Evolutionary conservation across 23 red algal genomes (phyloP), one percentile per base, ranked within the genome.

Genomic region (Gracilariopsis chorda): DNA sequence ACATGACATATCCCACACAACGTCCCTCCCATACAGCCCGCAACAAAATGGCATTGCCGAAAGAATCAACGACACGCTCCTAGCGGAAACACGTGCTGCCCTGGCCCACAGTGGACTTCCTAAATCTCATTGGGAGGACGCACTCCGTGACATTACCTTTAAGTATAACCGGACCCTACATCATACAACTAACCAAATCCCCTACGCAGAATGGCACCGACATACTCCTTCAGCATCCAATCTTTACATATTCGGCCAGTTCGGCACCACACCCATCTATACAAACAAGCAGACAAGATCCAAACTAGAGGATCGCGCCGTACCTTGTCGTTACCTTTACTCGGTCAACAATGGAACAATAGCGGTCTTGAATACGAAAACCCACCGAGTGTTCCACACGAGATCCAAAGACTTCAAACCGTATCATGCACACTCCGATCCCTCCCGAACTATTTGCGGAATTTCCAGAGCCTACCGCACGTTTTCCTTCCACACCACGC

Each of bases 41-140:
- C 30, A 87, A 7, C 37, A 65, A 46, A 87, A 87, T 47, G 37
- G 82, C 4, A 23, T 69, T 33, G 59, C 55, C 29, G 82, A 87
- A 57, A 52, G 60, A 34, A 39, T 70, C 7, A 87, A 87, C 37
- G 27, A 60, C 10, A 74, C 65, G 32, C 32, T 82, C 3, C 42
- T 82, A 25, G 55, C 39, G 2, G 46, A 23, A 6, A 25, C 33
- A 7, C 70, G 70, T 2, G 40, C 29, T 3, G 25, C 7, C 7
- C 46, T 76, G 28, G 6, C 12, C 3, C 70, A 76, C 20, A 45
- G n/a, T 10, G 23, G 25, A 2, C 40, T 36, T 19, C 19, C 70
- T 3, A 47, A 76, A 10, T 7, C 27, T 14, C 24, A 48, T 29
- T 76, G 70, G 70, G 70, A 23, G 12, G 70, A 37, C 14, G 1